phyloP scores from a whole-genome alignment of 2,329 filamentous ascomycete species.

The Alternaria conjuncta region DNA sequence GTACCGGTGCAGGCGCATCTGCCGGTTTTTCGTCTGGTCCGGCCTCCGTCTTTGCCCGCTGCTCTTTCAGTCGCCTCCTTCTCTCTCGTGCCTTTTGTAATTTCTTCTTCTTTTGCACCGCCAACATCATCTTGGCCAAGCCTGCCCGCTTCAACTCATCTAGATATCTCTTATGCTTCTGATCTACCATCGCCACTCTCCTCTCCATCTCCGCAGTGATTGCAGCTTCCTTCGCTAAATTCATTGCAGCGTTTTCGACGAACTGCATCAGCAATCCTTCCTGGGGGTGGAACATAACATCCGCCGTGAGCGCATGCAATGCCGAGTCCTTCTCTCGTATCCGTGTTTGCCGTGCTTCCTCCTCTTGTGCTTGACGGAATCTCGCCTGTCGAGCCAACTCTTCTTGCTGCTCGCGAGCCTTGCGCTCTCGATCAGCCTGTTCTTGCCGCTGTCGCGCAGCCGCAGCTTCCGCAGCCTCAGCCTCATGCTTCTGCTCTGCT shows the following conservation, averaged over 20 bases:
- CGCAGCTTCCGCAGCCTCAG: slow-evolving; percentile 23
- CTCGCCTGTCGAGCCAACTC: slow-evolving; percentile 26
- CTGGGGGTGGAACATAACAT: slow-evolving; percentile 47
- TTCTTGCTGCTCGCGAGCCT: slow-evolving; percentile 27
- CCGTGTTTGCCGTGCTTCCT: slow-evolving; percentile 23
- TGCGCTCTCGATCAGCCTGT: slow-evolving; percentile 21
- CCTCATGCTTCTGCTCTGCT: slow-evolving; percentile 12
- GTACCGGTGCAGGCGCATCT: slow-evolving; percentile 3
- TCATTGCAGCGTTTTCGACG: slow-evolving; percentile 48
- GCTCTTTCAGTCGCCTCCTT: slow-evolving; percentile 33
- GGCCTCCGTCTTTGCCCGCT: slow-evolving; percentile 17
- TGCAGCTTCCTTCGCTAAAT: slow-evolving; percentile 44
- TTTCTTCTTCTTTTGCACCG: slow-evolving; percentile 34
- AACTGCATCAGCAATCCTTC: slow-evolving; percentile 55
- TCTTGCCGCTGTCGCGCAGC: slow-evolving; percentile 20
- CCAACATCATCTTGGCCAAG: slow-evolving; percentile 27
- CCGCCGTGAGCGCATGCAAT: slow-evolving; percentile 44
- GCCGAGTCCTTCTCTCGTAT: slow-evolving; percentile 26
- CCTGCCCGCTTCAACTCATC: slow-evolving; percentile 27
- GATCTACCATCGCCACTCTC: slow-evolving; percentile 24
- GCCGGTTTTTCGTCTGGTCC: slow-evolving; percentile 6
- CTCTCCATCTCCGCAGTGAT: slow-evolving; percentile 44
- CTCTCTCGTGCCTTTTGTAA: slow-evolving; percentile 27
- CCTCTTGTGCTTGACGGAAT: slow-evolving; percentile 26
- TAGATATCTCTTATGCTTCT: slow-evolving; percentile 22